Percentiles rank a stretch among this genome's conserved stretches.
Conservation (phyloP, 1,284 basidiomycete genomes). For the Cutaneotrichosporon cutaneum region DNA sequence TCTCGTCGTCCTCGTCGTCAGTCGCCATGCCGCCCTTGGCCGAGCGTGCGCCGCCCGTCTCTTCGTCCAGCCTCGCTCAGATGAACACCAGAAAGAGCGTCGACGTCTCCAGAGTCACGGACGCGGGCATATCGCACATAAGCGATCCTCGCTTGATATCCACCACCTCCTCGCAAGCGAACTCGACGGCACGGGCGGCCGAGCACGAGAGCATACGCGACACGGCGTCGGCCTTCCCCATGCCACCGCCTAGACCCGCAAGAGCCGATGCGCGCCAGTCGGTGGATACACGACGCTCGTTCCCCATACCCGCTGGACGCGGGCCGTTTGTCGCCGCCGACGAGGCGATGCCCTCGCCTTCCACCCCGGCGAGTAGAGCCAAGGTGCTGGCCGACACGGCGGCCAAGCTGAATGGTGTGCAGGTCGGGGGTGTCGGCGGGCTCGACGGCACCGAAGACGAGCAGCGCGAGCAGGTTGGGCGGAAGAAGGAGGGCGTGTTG, state of each 20-base stretch:
- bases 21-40: constrained; percentile 19
- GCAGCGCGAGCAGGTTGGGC: constrained; percentile 43
- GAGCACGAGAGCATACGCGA: neutral
- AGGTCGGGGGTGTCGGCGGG: constrained; percentile 42
- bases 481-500: constrained; percentile 52
- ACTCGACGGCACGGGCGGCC: neutral
- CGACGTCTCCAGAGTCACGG: neutral
- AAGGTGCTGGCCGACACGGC: constrained; percentile 19
- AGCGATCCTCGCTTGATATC: constrained; percentile 2
- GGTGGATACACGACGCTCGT: neutral
- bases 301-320: neutral
- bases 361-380: neutral
- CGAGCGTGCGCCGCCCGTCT: constrained; percentile 24
- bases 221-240: constrained; percentile 3
- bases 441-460: constrained; percentile 44
- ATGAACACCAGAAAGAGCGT: constrained; percentile 8
- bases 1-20: constrained; percentile 33
- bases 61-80: constrained; percentile 14
- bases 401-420: constrained; percentile 23
- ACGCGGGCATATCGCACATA: neutral
- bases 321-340: neutral
- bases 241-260: neutral
- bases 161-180: neutral
- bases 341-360: neutral
- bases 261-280: neutral